Evolutionary conservation across 306 rosid species (phyloP).

Genomic region (Cotoneaster glaucophyllus): DNA sequence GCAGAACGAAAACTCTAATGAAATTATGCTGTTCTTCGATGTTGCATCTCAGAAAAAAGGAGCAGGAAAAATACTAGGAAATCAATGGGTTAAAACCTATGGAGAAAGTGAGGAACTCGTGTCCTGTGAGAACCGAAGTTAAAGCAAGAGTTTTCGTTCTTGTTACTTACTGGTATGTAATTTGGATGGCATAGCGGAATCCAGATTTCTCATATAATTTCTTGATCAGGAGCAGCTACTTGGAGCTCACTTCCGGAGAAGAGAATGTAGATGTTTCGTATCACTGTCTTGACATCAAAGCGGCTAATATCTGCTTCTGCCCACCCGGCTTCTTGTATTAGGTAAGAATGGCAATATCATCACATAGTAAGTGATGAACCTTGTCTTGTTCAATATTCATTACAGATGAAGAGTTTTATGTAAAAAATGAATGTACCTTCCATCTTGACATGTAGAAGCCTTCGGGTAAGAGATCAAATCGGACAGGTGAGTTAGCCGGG

Average conservation of each 20-base stretch:
- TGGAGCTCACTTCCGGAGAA: constrained; percentile 55
- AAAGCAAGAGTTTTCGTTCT: background rate
- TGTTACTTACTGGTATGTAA: constrained; percentile 42
- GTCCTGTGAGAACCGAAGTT: background rate
- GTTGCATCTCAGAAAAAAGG: background rate
- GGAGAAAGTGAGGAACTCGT: background rate
- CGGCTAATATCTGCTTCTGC: constrained; percentile 58
- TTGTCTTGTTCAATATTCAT: background rate
- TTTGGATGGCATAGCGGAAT: constrained; percentile 45
- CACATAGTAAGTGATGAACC: background rate
- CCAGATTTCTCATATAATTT: constrained; percentile 55
- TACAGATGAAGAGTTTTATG: background rate
- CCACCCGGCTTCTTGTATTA: constrained; percentile 43
- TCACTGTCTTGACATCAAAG: constrained; percentile 41
- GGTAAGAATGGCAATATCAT: background rate
- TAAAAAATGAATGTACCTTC: constrained; percentile 28
- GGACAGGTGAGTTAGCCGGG: constrained; percentile 34
- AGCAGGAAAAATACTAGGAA: too few relatives aligned
- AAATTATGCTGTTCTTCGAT: background rate
- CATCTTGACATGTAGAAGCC: constrained; percentile 48
- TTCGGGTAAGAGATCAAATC: constrained; percentile 41
- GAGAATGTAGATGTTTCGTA: constrained; percentile 50
- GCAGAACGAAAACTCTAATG: background rate
- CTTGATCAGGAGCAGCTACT: constrained; percentile 36
- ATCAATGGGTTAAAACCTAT: too few relatives aligned